Base-by-base conservation (phyloP, 805 yeast genomes). In the Starmerella floris region DNA sequence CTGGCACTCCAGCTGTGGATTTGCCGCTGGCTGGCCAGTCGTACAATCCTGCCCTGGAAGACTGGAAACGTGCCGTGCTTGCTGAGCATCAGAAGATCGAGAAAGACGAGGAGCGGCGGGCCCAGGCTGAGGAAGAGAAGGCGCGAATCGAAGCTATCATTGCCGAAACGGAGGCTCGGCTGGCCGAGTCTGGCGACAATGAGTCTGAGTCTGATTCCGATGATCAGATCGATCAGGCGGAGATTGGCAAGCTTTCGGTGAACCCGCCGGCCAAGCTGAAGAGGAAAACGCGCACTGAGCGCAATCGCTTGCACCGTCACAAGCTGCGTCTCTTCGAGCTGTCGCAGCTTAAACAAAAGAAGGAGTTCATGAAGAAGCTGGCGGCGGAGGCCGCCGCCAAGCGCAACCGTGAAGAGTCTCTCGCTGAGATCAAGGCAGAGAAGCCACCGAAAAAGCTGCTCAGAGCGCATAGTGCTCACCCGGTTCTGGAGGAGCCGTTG, bases 21-120 rank as follows among this genome's bases (percentile, higher is more conserved):
- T 43, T 76, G 3, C 85, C 94, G 11, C 78, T 79, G 53, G 91
- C 79, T 2, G 97, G 97, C 42, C 82, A 80, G 59, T 87, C 97
- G 2, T 91, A 84, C 58, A 91, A 91, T 58, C 98, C 98, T 22
- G 71, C 88, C 11, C 66, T 77, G 50, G 80, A 78, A 43, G 74
- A 81, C 23, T 91, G 98, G 98, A 75, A 76, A 53, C 62, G 61
- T 17, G 68, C 87, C 52, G 73, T 91, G 40, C 65, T 73, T 41
- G 65, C 68, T 41, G 96, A 85, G 61, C 78, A 69, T 52, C 68
- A 59, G 40, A 66, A 68, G 42, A 94, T 84, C 55, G 73, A 75
- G 55, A 68, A 72, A 39, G 72, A 68, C 43, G 95, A 83, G 53
- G 74, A 75, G 45, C 70, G 74, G 54, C 71, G 80, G 54, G 61